phyloP scores from a whole-genome alignment of 192 early-diverging fungal genomes.

The Fimicolochytrium jonesii region DNA sequence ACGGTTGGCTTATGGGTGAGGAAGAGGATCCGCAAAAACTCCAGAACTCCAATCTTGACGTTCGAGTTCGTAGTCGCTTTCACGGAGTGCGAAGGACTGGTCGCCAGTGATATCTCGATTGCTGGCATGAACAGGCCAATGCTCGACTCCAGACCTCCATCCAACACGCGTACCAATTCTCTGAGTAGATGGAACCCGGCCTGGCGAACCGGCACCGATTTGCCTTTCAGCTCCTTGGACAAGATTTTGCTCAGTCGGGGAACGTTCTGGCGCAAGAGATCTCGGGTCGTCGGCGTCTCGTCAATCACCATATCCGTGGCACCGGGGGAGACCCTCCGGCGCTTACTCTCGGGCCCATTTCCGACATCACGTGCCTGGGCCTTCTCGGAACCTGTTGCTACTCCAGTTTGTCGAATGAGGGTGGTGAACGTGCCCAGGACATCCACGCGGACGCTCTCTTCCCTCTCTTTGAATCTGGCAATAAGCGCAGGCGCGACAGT shows the following conservation, averaged over 20 bases:
- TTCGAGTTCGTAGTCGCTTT: constrained; percentile 62
- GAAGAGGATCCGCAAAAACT: constrained; percentile 68
- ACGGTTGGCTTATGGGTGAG: constrained; percentile 52
- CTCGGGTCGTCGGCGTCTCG: too few species aligned
- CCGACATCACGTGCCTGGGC: not conserved
- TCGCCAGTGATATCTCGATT: constrained; percentile 66
- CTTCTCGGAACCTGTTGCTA: constrained; percentile 8
- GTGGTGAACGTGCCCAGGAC: constrained; percentile 67
- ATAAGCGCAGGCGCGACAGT: constrained; percentile 71
- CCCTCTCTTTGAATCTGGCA: constrained; percentile 73
- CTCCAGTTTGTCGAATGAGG: constrained; percentile 51
- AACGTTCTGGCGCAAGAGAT: constrained; percentile 57
- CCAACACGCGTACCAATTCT: constrained; percentile 64
- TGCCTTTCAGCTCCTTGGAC: constrained; percentile 63
- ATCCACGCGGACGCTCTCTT: constrained; percentile 81
- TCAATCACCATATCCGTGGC: constrained; percentile 39
- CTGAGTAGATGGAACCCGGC: constrained; percentile 67
- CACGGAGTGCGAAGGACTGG: constrained; percentile 34
- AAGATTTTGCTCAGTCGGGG: constrained; percentile 64
- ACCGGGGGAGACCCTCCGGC: constrained; percentile 35
- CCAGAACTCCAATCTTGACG: constrained; percentile 77
- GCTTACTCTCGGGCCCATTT: constrained; percentile 22
- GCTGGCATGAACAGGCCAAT: constrained; percentile 64
- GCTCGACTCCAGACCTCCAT: constrained; percentile 66
- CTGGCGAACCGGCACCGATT: constrained; percentile 71